Evolutionary conservation across 2,329 filamentous ascomycete species (phyloP).

Genomic region (Chlorencoelia australis): DNA sequence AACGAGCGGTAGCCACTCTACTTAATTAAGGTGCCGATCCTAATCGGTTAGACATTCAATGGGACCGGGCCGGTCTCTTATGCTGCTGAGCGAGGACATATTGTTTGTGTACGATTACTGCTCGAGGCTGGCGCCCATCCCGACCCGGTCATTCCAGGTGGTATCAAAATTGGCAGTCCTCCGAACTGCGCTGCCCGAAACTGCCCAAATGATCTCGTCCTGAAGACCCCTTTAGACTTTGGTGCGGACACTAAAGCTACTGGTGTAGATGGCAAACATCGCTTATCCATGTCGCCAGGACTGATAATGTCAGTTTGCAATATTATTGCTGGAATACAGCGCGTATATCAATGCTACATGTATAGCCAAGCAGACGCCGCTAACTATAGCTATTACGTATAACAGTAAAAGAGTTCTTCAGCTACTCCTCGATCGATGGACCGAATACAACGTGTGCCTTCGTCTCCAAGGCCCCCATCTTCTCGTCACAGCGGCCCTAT

Average conservation of each 20-base stretch:
- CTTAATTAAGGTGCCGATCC: constrained; percentile 8
- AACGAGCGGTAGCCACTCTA: constrained; percentile 3
- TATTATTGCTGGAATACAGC: constrained; percentile 7
- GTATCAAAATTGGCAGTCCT: constrained; percentile 7
- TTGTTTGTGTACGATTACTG: constrained; percentile 7
- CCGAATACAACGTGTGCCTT: constrained; percentile 8
- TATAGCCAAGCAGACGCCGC: background rate
- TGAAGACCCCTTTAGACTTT: constrained; percentile 10
- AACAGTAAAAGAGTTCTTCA: constrained; percentile 12
- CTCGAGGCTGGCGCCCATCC: constrained; percentile 8
- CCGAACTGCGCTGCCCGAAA: constrained; percentile 9
- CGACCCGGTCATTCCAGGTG: constrained; percentile 5
- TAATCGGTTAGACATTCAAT: constrained; percentile 7
- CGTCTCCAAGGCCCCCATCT: constrained; percentile 9
- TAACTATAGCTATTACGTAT: constrained; percentile 9
- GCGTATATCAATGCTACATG: constrained; percentile 8
- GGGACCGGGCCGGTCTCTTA: constrained; percentile 4
- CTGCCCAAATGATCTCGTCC: constrained; percentile 1
- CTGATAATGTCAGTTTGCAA: constrained; percentile 4
- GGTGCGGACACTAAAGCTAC: constrained; percentile 7
- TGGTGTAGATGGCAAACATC: constrained; percentile 5
- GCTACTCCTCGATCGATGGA: constrained; percentile 10
- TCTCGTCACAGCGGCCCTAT: background rate
- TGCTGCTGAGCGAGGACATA: constrained; percentile 4
- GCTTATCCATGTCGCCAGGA: constrained; percentile 3